phyloP scores from a whole-genome alignment of 2,329 filamentous ascomycete species.

The Hysterium pulicare region DNA sequence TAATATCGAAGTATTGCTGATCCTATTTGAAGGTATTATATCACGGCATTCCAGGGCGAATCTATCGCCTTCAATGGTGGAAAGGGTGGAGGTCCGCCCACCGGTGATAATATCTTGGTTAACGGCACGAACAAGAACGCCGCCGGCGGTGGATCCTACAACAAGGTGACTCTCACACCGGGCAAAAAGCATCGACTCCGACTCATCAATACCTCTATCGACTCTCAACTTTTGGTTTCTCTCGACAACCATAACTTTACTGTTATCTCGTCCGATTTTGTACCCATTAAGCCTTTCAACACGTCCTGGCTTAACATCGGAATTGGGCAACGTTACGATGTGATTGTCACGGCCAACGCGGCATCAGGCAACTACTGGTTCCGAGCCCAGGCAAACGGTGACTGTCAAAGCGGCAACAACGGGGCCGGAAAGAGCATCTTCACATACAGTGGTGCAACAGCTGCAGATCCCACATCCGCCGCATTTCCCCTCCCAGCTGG shows the following conservation, averaged over 20 bases:
- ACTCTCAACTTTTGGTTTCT: conserved; percentile 21
- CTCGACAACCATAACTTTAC: conserved; percentile 30
- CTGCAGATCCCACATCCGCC: conserved; percentile 32
- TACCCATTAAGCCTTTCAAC: conserved; percentile 29
- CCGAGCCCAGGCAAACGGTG: conserved; percentile 22
- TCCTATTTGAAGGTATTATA: conserved; percentile 53
- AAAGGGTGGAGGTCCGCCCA: conserved; percentile 25
- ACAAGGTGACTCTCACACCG: conserved; percentile 22
- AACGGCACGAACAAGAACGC: conserved; percentile 55
- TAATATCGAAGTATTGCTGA: neutral
- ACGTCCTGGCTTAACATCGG: conserved; percentile 38
- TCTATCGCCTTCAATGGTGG: conserved; percentile 18
- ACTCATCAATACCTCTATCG: conserved; percentile 51
- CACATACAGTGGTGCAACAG: conserved; percentile 33
- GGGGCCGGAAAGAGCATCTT: conserved; percentile 37
- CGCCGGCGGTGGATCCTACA: conserved; percentile 32
- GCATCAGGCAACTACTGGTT: conserved; percentile 32
- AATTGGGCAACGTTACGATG: conserved; percentile 39
- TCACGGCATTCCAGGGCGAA: conserved; percentile 27
- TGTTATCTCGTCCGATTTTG: conserved; percentile 32
- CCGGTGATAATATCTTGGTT: conserved; percentile 45
- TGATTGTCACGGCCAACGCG: conserved; percentile 33
- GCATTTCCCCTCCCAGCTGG: conserved; percentile 18
- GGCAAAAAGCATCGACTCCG: conserved; percentile 55
- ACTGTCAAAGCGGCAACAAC: conserved; percentile 20